These are phyloP conservation scores for Clavispora asparagi DNA, from an alignment of 805 yeast species.

Conservation along the genomic window DNA sequence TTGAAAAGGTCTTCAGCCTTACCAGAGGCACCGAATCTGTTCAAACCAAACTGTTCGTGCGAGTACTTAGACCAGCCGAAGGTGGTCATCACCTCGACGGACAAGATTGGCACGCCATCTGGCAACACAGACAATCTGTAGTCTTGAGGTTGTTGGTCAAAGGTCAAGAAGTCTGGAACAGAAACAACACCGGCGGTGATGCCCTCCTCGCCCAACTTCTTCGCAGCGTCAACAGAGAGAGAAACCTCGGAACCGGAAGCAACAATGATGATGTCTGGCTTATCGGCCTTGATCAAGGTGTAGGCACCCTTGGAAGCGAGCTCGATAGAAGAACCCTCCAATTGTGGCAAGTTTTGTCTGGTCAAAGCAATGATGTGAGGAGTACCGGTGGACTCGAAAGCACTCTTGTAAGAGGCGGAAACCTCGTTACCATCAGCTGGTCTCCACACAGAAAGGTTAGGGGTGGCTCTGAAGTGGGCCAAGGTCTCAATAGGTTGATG, in stretches of 20 bases:
- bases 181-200: constrained; percentile 81
- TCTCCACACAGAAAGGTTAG: constrained; percentile 83
- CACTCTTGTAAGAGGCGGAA: constrained; percentile 72
- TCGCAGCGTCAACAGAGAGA: constrained; percentile 76
- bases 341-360: constrained; percentile 88
- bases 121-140: constrained; percentile 87
- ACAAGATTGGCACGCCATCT: constrained; percentile 87
- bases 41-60: constrained; percentile 93
- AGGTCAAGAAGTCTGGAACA: constrained; percentile 87
- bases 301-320: constrained; percentile 95
- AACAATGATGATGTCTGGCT: constrained; percentile 66
- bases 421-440: constrained; percentile 91
- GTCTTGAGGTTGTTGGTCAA: constrained; percentile 75
- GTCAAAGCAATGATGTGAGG: constrained; percentile 75
- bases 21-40: constrained; percentile 97
- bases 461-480: constrained; percentile 81
- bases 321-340: constrained; percentile 87
- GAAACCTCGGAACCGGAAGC: constrained; percentile 95
- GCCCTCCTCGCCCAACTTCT: constrained; percentile 62
- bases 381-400: constrained; percentile 56
- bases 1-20: constrained; percentile 79
- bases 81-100: constrained; percentile 90
- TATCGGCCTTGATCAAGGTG: constrained; percentile 54
- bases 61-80: constrained; percentile 93
- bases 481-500: constrained; percentile 89